Evolutionary conservation across 2,329 filamentous ascomycete species (phyloP), one percentile per base, ranked within the genome.

Genomic region (Claviceps pazoutovae): DNA sequence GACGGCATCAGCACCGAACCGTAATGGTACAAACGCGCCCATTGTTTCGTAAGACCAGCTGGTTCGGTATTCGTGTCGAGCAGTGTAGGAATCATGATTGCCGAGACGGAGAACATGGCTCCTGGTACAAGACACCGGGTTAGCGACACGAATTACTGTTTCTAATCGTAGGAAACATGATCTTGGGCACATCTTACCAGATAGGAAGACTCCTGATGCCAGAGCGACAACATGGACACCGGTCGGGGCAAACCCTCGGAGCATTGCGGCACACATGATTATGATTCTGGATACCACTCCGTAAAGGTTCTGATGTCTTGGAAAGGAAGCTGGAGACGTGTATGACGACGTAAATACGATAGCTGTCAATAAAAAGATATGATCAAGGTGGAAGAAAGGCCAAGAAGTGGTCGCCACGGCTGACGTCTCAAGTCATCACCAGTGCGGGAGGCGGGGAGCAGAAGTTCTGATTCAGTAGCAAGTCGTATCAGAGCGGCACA

Each of bases 21-120:
- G 30, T 55, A 55, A 36, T 55, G 53, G 23, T 55, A 55, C 5
- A 55, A 30, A n/a, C 53, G 51, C 11, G 43, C 48, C 53, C 53
- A 55, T 21, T 53, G 47, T 1, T 17, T 30, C 11, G 51, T 16
- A 7, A 53, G 38, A 11, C 50, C 46, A 2, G 16, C 23, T 16
- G 53, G 7, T 9, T 38, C 21, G 6, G 17, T 21, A 4, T 48
- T 53, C 7, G 51, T 53, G 45, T 55, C 53, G 23, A 55, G 51
- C 2, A 53, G 23, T 6, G 52, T 39, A 9, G 53, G 53, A 46
- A 55, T 13, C n/a, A 42, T 39, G 36, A 55, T 21, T 2, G 42
- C 38, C 11, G 53, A 55, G 1, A 55, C 17, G 23, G 41, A 41
- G n/a, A 48, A 46, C 53, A 55, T 55, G 38, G 53, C 53, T n/a